Conservation (phyloP, 192 early-diverging fungal genomes). For the Haplosporangium gracile region DNA sequence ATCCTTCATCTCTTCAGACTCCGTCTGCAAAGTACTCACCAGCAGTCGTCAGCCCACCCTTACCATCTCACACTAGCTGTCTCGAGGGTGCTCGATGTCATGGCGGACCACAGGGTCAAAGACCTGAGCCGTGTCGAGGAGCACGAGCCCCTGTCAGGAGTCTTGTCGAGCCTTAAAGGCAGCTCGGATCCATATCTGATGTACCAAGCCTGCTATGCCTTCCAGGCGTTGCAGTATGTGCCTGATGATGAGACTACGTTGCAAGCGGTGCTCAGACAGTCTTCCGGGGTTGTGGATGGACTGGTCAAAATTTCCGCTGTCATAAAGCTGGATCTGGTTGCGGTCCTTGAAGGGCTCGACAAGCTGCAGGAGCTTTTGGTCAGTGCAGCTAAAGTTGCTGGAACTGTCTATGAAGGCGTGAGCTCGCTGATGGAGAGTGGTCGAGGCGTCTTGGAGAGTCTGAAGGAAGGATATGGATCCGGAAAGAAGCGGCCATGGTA, state of each 20-base stretch:
- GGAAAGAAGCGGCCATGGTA: too few species aligned
- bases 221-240: slow-evolving; percentile 8
- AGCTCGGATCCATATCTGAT: not conserved
- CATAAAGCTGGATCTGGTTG: not conserved
- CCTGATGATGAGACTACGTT: not conserved
- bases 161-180: not conserved
- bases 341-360: not conserved
- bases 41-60: not conserved
- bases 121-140: not conserved
- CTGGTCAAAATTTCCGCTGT: not conserved
- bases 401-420: not conserved
- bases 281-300: not conserved
- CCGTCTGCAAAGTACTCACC: not conserved
- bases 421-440: slow-evolving; percentile 2
- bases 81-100: not conserved
- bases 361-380: not conserved
- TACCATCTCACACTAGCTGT: not conserved
- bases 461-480: not conserved
- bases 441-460: not conserved
- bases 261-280: not conserved
- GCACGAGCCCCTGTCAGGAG: too few species aligned
- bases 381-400: too few species aligned
- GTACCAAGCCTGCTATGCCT: slow-evolving; percentile 4
- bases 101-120: not conserved
- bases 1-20: not conserved